Evolutionary conservation across 257 asterid genomes (phyloP), one percentile per base, ranked within the genome.

Genomic region (Paraleonurus japonicus): DNA sequence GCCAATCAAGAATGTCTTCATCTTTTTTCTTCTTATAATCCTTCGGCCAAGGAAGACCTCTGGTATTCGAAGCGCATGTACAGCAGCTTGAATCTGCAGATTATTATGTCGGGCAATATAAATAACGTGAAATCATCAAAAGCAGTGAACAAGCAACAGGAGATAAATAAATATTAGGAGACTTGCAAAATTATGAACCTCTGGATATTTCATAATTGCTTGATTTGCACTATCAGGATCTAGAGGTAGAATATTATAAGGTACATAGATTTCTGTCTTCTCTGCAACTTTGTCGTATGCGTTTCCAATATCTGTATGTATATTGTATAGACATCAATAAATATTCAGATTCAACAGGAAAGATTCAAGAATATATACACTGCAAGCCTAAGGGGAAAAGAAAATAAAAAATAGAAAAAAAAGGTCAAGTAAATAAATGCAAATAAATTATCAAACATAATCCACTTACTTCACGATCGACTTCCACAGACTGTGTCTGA

Each of bases 1-100:
- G 99, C 99, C 99, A 95, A 78, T 95, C 99, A n/a, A 95, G 98
- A 79, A 92, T 79, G 77, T 92, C 98, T 84, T 95, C 99, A 70
- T 92, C 99, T 70, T 88, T 95, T 85, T 93, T 93, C 90, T 95
- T 95, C 86, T 92, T 92, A 85, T 89, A 85, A 77, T 95, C 99
- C 83, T 89, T 87, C 7, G 99, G 98, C 98, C 98, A 95, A 64
- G 99, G 98, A 71, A 95, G 96, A 74, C 98, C 99, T 73, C 97
- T 82, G 32, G 96, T 87, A 82, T 85, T 89, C 97, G 76, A n/a
- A 95, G 90, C 61, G 99, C 98, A 30, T 81, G 84, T 35, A 95
- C 99, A 57, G 97, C 96, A 26, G 99, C 96, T 85, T 92, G 99
- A 76, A 95, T 88, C 99, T 91, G 85, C 78, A 80, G 72, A 59